Percentiles rank a stretch among this genome's conserved stretches.
Conservation (phyloP, 192 early-diverging fungal species). For the Spizellomyces sp. region DNA sequence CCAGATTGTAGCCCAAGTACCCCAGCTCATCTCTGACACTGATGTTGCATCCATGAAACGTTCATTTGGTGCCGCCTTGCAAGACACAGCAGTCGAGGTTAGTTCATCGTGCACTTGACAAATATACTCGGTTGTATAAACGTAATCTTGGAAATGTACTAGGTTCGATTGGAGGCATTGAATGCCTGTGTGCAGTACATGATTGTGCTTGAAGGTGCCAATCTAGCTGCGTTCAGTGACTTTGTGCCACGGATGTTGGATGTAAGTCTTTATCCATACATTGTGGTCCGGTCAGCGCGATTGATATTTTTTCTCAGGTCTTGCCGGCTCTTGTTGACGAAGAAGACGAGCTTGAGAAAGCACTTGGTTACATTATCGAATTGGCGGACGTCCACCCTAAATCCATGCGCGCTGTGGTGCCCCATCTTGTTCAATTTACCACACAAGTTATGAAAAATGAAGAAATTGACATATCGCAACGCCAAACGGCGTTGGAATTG, state of each 20-base stretch:
- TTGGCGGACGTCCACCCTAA: constrained; percentile 83
- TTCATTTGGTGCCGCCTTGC: constrained; percentile 74
- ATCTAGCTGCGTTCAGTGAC: constrained; percentile 55
- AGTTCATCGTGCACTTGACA: not conserved
- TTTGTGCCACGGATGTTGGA: constrained; percentile 83
- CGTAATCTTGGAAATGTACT: not conserved
- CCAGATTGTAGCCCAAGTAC: constrained; percentile 84
- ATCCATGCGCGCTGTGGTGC: constrained; percentile 79
- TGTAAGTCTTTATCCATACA: constrained; percentile 35
- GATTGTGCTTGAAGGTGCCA: constrained; percentile 62
- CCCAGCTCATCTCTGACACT: constrained; percentile 75
- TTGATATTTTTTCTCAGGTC: constrained; percentile 33
- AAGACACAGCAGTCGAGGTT: constrained; percentile 27
- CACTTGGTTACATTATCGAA: constrained; percentile 59
- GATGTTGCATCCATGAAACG: constrained; percentile 68
- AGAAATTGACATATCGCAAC: constrained; percentile 78
- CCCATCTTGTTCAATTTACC: constrained; percentile 74
- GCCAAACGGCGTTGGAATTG: constrained; percentile 90
- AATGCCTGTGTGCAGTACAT: constrained; percentile 73
- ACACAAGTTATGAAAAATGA: constrained; percentile 77
- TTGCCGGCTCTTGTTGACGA: constrained; percentile 69
- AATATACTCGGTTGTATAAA: not conserved
- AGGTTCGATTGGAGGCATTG: constrained; percentile 50
- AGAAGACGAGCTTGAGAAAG: constrained; percentile 57
- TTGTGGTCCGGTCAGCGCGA: too few species aligned